Evolutionary conservation across 352 stramenopile species (phyloP), one percentile per base, ranked within the genome.

Genomic region (Phytophthora macrochlamydospora): DNA sequence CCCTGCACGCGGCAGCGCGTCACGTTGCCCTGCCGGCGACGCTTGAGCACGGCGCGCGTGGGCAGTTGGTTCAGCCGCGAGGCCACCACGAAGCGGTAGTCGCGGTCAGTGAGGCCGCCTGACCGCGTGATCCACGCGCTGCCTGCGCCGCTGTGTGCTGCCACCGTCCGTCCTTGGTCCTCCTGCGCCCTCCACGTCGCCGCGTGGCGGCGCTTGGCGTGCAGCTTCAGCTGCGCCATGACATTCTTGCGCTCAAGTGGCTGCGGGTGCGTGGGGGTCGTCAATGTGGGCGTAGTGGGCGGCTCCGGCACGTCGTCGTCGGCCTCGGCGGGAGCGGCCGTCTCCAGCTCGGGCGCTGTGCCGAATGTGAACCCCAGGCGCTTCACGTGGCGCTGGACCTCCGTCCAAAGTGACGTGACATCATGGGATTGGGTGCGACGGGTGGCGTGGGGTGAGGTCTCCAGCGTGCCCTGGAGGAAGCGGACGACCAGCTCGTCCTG

Each of bases 51-150:
- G 43, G 32, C 37, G 3, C 5, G 51, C 31, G 51, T 57, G 3
- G 51, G 43, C 0, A 70, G 6, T 13, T 56, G 43, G 56, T 70
- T 70, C 0, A 70, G 37, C 28, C 56, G 56, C 8, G 31, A 50
- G 31, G 62, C 50, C 14, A 65, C 44, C 40, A 56, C 50, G 43
- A 70, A 70, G 13, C 56, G 50, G 33, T 65, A 65, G 51, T 71
- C 56, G 18, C 35, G n/a, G 5, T 70, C 63, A 45, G 56, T 62
- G 33, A 70, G 9, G 35, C 56, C 37, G 0, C 56, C 35, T 8
- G 62, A 52, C 28, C 62, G 6, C 4, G 52, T 61, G 42, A 65
- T 42, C 33, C 64, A 70, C 14, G 30, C 33, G 43, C 62, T 70
- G 1, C 62, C 62, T 0, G 11, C 33, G 24, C 55, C 55, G 1